These are phyloP conservation scores for Fermentozyma sake DNA, from an alignment of 1,139 yeast species.

Conservation along the genomic window DNA sequence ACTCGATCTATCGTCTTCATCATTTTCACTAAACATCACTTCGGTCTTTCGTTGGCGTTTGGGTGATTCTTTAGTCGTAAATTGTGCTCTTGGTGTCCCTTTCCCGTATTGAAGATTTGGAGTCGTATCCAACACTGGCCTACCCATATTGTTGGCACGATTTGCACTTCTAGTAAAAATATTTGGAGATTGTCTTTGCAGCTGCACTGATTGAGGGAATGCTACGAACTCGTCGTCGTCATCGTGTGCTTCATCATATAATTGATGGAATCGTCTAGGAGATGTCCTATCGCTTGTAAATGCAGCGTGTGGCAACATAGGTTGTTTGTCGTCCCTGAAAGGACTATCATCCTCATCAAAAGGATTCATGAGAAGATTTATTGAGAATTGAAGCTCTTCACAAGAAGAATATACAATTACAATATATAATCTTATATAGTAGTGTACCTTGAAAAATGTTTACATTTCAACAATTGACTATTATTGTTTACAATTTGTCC, in stretches of 20 bases:
- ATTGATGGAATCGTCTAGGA: slow-evolving; percentile 32
- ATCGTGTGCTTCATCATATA: slow-evolving; percentile 16
- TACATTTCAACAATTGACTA: too few relatives aligned
- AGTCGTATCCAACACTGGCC: slow-evolving; percentile 17
- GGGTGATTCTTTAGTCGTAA: slow-evolving; percentile 64
- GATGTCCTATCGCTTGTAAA: slow-evolving; percentile 37
- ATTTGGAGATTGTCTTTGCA: slow-evolving; percentile 37
- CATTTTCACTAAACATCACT: slow-evolving; percentile 41
- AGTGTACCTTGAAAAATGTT: too few relatives aligned
- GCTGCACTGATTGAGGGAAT: slow-evolving; percentile 25
- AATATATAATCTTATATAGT: too few relatives aligned
- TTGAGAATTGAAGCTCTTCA: slow-evolving; percentile 14
- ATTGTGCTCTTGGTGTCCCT: slow-evolving; percentile 49
- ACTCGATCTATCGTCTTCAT: slow-evolving; percentile 27
- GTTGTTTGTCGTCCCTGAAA: slow-evolving; percentile 24
- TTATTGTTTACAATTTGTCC: too few relatives aligned
- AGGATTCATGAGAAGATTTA: slow-evolving; percentile 30
- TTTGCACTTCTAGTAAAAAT: slow-evolving; percentile 45
- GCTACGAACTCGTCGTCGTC: slow-evolving; percentile 26
- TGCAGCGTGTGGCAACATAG: slow-evolving; percentile 37
- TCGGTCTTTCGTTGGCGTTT: slow-evolving; percentile 49
- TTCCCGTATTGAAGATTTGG: slow-evolving; percentile 21
- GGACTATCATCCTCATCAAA: slow-evolving; percentile 33
- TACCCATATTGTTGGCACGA: slow-evolving; percentile 43
- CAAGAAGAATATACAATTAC: too few relatives aligned